A percentile compares a stretch with the other conserved stretches of the same genome.
phyloP scores from a whole-genome alignment of 2,329 filamentous ascomycete species.

The Gaeumannomyces tritici region DNA sequence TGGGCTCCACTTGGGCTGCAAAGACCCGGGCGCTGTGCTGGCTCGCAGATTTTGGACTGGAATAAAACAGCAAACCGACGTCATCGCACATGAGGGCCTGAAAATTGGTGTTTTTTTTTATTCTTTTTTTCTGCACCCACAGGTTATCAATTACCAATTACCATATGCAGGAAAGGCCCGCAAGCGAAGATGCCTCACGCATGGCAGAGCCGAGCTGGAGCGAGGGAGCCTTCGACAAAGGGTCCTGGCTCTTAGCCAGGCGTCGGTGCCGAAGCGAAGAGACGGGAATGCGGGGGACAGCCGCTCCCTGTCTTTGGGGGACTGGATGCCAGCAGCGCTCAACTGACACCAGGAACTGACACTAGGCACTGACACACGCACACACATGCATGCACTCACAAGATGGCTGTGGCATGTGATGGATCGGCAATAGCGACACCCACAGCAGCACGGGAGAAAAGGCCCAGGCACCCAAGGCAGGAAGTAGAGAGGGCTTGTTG shows the following conservation, averaged over 20 bases:
- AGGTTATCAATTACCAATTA: neutral
- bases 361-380: neutral
- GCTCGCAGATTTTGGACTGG: too few species aligned
- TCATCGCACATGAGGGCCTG: neutral
- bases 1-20: neutral
- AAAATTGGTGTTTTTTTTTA: neutral
- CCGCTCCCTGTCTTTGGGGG: neutral
- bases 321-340: neutral
- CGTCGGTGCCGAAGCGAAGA: neutral
- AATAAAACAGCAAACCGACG: neutral
- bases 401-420: neutral
- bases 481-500: neutral
- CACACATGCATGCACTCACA: neutral
- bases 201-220: neutral
- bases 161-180: neutral
- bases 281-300: neutral
- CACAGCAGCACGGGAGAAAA: neutral
- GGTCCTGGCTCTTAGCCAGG: neutral
- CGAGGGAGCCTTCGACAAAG: neutral
- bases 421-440: neutral
- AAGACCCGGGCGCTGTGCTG: neutral
- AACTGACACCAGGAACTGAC: neutral
- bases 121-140: too few species aligned
- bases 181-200: neutral
- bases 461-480: neutral